Evolutionary conservation across 1,139 yeast genomes (phyloP), one percentile per base, ranked within the genome.

Genomic region (Lipomyces yarrowii): DNA sequence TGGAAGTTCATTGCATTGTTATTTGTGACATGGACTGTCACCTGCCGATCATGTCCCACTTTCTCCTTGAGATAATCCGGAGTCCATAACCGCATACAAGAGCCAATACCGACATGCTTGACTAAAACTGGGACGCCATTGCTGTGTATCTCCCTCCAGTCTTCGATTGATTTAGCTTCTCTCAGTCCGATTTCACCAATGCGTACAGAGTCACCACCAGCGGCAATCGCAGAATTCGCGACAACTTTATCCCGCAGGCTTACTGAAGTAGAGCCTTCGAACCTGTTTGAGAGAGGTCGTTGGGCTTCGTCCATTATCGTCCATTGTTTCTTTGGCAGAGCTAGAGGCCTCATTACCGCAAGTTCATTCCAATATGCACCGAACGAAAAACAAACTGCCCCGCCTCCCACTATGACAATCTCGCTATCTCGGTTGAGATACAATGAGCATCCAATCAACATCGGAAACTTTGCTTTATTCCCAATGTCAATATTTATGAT

Each of bases 381-480:
- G 78, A 90, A 90, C 0, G 94, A 89, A 73, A 89, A 90, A 74
- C 96, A 90, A 1, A 90, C 91, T 0, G 89, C 93, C 1, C 96
- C 96, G 4, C 96, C 96, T 4, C 90, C 90, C 53, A 86, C 71
- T 3, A 86, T 72, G 1, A 77, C 60, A 7, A 80, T 55, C n/a
- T 71, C 70, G 3, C 71, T 70, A 6, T 72, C 72, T 1, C 71
- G 66, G 15, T 71, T 57, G 2, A 64, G 37, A 26, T 65, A 77
- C 55, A 85, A 63, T 42, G 82, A 84, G 71, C 84, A 85, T 0
- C 94, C 94, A n/a, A 87, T 82, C 35, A 88, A 77, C 69, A 89
- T 77, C 0, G 90, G 89, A 1, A 83, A 79, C 0, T 73, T 65
- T 3, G 74, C 75, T 0, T 78, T 77, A 1, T 84, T 21, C 5